Conservation (phyloP, 495 filamentous ascomycete species). For the Talaromyces borbonicus region DNA sequence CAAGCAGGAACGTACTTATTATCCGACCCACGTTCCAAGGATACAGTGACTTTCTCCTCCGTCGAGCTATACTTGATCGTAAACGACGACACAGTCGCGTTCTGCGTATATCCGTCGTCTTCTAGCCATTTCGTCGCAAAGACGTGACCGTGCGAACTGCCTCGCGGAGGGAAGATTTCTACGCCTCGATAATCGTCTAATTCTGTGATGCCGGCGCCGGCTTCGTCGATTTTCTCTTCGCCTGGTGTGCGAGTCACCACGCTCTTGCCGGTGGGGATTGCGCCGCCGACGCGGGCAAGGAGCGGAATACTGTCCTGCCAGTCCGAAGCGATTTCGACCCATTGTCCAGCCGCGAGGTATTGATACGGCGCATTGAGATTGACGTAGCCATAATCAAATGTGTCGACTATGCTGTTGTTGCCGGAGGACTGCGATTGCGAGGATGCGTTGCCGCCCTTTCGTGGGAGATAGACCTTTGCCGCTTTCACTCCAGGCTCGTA, state of each 20-base stretch:
- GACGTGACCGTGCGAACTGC: conserved; percentile 23
- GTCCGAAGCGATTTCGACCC: conserved; percentile 46
- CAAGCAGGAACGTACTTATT: conserved; percentile 39
- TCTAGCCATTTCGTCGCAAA: conserved; percentile 48
- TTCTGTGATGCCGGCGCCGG: conserved; percentile 43
- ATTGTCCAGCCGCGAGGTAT: conserved; percentile 47
- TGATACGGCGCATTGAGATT: conserved; percentile 53
- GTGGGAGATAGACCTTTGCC: conserved; percentile 51
- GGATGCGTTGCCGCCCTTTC: too few species aligned
- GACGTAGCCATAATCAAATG: conserved; percentile 45
- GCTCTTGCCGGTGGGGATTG: conserved; percentile 47
- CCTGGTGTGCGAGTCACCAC: conserved; percentile 46
- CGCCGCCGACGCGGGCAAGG: conserved; percentile 50
- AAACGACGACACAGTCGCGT: conserved; percentile 32
- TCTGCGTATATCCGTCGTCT: conserved; percentile 50
- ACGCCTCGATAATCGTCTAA: conserved; percentile 51
- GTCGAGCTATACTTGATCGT: conserved; percentile 37
- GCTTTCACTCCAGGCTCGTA: conserved; percentile 45
- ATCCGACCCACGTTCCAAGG: conserved; percentile 25
- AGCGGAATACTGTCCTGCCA: conserved; percentile 54
- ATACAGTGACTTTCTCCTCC: conserved; percentile 30
- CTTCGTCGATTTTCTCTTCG: conserved; percentile 30
- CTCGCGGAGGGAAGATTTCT: conserved; percentile 51
- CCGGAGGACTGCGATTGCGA: too few species aligned
- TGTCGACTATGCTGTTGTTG: too few species aligned